A percentile compares a stretch with the other conserved stretches of the same genome.
These are phyloP conservation scores for Komagataea norvegica DNA, from an alignment of 1,139 yeast species.

Conservation along the genomic window DNA sequence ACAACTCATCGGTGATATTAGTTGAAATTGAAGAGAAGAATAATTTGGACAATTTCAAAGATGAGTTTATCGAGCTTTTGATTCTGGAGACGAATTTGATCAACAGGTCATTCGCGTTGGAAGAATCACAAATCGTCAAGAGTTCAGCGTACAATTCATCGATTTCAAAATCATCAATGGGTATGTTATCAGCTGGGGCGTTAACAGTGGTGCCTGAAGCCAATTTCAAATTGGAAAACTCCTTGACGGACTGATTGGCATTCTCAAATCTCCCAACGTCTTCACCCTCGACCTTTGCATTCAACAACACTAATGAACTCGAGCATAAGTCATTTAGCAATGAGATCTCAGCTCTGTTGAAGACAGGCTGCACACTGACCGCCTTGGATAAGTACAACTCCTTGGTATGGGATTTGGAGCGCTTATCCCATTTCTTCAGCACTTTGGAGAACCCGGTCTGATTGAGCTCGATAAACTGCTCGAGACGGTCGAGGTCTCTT, in stretches of 20 bases:
- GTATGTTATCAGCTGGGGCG: conserved; percentile 8
- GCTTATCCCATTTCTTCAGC: conserved; percentile 94
- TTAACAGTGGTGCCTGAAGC: background rate
- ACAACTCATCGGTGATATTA: conserved; percentile 36
- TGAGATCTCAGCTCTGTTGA: conserved; percentile 84
- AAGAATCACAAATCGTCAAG: conserved; percentile 49
- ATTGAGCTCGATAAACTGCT: conserved; percentile 88
- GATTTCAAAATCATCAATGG: conserved; percentile 35
- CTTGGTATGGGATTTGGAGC: conserved; percentile 91
- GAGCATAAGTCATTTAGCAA: conserved; percentile 80
- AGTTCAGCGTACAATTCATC: conserved; percentile 69
- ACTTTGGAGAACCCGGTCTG: conserved; percentile 96
- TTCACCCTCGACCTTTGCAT: conserved; percentile 82
- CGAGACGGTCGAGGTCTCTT: conserved; percentile 79
- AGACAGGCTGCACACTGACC: conserved; percentile 93
- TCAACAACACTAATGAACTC: conserved; percentile 72
- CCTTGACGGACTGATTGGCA: conserved; percentile 19
- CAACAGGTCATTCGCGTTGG: conserved; percentile 32
- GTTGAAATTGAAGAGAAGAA: conserved; percentile 58
- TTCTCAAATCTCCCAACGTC: conserved; percentile 29
- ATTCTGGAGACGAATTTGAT: conserved; percentile 49
- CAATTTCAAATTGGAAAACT: conserved; percentile 21
- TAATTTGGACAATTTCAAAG: conserved; percentile 53
- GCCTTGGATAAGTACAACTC: conserved; percentile 89
- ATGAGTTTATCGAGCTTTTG: conserved; percentile 36